phyloP scores from a whole-genome alignment of 2,329 filamentous ascomycete genomes.

The Plenodomus tracheiphilus region DNA sequence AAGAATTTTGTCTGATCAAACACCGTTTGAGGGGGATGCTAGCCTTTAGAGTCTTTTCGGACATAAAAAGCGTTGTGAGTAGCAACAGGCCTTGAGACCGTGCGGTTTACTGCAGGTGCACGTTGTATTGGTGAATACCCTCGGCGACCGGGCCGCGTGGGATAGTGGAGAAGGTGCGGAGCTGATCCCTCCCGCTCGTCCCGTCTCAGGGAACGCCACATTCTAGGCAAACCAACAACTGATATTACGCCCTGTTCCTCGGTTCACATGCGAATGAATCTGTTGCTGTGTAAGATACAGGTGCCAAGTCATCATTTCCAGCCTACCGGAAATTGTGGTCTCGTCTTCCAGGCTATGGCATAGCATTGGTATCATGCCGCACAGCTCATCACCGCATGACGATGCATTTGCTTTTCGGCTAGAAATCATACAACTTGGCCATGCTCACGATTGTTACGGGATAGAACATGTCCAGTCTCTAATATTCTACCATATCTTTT shows the following conservation, averaged over 20 bases:
- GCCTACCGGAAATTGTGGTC: not conserved
- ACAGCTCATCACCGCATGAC: not conserved
- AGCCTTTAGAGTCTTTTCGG: no score
- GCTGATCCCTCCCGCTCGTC: not conserved
- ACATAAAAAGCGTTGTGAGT: no score
- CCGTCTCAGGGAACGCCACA: not conserved
- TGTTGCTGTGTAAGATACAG: not conserved
- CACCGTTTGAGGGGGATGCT: no score
- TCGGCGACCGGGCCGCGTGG: no score
- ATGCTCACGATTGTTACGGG: constrained; percentile 1
- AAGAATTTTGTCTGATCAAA: no score
- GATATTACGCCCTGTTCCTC: not conserved
- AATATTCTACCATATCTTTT: constrained; percentile 1
- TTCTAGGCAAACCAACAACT: not conserved
- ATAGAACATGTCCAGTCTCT: not conserved
- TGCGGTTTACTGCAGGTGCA: not conserved
- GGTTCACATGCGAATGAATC: not conserved
- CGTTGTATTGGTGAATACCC: not conserved
- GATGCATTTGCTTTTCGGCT: not conserved
- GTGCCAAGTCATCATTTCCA: not conserved
- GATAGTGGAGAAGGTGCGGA: not conserved
- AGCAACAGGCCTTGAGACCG: not conserved
- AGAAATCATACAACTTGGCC: constrained; percentile 6
- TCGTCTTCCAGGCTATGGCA: not conserved
- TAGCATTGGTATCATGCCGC: not conserved